Base-by-base conservation (phyloP, 768 basidiomycete genomes). In the Sporobolomyces roseus region DNA sequence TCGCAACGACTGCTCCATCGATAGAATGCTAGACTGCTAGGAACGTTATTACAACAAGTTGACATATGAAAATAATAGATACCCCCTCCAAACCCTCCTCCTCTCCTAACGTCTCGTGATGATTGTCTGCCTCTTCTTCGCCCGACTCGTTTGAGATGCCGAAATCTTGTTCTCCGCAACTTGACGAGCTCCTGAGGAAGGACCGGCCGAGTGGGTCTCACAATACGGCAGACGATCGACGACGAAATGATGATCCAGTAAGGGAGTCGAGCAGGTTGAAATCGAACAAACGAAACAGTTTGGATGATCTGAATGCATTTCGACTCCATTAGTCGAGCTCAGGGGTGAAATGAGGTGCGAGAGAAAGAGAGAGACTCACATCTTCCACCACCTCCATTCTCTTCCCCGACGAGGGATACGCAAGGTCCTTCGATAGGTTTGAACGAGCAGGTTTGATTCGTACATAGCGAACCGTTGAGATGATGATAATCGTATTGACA, bases 401-500 rank as follows among this genome's bases (percentile, higher is more conserved):
- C 74, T 29, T 74, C 72, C 23, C 65, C 75, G 23, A 73, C 68
- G 36, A 77, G 67, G 8, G 60, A 65, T 23, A 77, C 76, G 43
- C 76, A 77, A 25, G 68, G 38, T 2, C 76, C 76, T 52, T 77
- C 76, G 60, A 77, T 74, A 1, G 74, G 73, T 35, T n/a, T n/a
- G 63, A 41, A 3, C 67, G 62, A 33, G 73, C 74, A 6, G 23
- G 19, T 16, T 10, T 16, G 48, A n/a, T 70, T 62, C 7, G 64
- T 45, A 55, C 76, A 77, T 8, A 77, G 67, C 14, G 74, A 74
- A 3, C 74, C 75, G 66, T 75, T 75, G 8, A 67, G 66, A 6
- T 25, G 35, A 59, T 75, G 75, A 50, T 75, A 77, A 64, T 75
- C 65, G 30, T 54, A 66, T 27, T 68, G 64, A 58, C 76, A 77